Conservation (phyloP, 2,329 filamentous ascomycete species). For the Colletotrichum lentis region DNA sequence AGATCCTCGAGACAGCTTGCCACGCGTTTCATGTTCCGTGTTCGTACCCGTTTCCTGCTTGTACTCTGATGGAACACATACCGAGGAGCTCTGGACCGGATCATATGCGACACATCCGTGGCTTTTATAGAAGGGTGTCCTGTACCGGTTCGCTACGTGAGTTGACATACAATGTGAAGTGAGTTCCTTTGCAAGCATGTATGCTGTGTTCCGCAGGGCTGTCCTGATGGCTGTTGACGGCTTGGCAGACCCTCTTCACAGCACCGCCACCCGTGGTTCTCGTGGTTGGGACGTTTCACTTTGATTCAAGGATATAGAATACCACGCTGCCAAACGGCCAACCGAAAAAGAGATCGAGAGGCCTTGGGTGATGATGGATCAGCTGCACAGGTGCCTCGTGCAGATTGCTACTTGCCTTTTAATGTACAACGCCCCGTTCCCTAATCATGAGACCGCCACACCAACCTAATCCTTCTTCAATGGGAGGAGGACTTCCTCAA, state of each 20-base stretch:
- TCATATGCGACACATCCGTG: background rate
- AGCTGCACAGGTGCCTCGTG: constrained; percentile 28
- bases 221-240: no score
- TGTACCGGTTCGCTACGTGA: background rate
- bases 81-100: background rate
- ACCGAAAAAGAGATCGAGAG: background rate
- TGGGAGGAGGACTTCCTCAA: constrained; percentile 83
- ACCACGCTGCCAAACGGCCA: background rate
- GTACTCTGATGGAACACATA: background rate
- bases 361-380: constrained; percentile 1
- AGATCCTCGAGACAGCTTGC: background rate
- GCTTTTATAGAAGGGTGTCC: background rate
- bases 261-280: background rate
- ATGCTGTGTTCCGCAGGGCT: background rate
- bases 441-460: background rate
- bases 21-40: background rate
- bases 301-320: background rate
- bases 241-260: background rate
- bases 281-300: background rate
- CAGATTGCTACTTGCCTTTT: constrained; percentile 36
- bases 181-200: background rate
- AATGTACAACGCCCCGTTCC: constrained; percentile 31
- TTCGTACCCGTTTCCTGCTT: constrained; percentile 9
- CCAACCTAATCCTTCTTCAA: constrained; percentile 86
- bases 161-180: background rate